phyloP scores from a whole-genome alignment of 306 rosid genomes.

The Medicago lupulina region DNA sequence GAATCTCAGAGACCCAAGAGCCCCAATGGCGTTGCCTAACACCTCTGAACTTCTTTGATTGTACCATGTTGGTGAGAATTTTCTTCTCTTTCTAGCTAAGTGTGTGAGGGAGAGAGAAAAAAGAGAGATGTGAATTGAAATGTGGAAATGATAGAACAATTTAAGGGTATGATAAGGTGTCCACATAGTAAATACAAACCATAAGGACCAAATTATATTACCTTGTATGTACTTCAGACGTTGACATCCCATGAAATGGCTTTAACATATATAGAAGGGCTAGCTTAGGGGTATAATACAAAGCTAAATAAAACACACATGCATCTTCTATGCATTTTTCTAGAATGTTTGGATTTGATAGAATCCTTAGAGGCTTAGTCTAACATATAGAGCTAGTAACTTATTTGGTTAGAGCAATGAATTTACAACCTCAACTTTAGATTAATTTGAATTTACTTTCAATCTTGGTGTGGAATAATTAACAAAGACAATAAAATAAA shows the following conservation, averaged over 20 bases:
- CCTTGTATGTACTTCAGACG: slow-evolving; percentile 32
- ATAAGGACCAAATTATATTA: slow-evolving; percentile 25
- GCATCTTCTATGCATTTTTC: not conserved
- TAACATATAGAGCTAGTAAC: not conserved
- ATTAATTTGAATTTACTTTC: not conserved
- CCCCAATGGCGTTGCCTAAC: slow-evolving; percentile 99
- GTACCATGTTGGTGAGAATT: slow-evolving; percentile 54
- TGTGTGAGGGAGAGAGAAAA: not conserved
- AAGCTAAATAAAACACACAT: not conserved
- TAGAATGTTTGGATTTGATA: slow-evolving; percentile 32
- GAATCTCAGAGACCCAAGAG: slow-evolving; percentile 97
- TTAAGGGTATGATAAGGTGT: slow-evolving; percentile 39
- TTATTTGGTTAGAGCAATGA: slow-evolving; percentile 1
- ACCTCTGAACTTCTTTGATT: slow-evolving; percentile 82
- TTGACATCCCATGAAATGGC: slow-evolving; percentile 35
- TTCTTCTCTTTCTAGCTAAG: not conserved
- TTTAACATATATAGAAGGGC: slow-evolving; percentile 18
- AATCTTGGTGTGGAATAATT: too few relatives aligned
- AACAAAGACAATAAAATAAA: too few relatives aligned
- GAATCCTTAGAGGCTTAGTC: not conserved
- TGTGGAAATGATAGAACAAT: slow-evolving; percentile 41
- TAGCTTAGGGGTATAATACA: slow-evolving; percentile 12
- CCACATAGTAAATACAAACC: slow-evolving; percentile 33
- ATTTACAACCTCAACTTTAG: not conserved
- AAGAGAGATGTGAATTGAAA: slow-evolving; percentile 21